Base-by-base conservation (phyloP, 305 asterid species). In the Galium porrigens region DNA sequence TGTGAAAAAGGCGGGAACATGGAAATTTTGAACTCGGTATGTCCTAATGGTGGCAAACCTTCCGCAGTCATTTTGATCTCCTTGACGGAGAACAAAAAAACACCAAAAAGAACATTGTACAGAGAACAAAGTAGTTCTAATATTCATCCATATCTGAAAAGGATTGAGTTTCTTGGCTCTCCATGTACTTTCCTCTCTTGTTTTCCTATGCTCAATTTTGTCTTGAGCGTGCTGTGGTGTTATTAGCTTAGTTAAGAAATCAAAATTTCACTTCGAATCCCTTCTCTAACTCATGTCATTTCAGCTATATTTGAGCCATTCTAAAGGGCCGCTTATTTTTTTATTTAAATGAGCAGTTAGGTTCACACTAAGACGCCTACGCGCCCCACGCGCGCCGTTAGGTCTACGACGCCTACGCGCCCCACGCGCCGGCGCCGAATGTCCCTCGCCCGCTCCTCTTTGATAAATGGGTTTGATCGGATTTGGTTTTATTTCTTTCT, bases 101-200 rank as follows among this genome's bases (percentile, higher is more conserved):
- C 51, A 44, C 4, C 48, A 39, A 41, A 41, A 41, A 34, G 1
- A 44, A 44, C 52, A 46, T 4, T 46, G 52, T 46, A 46, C 52
- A 46, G 52, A 46, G 52, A 46, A 46, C 52, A 46, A 46, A 46
- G 52, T 46, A 46, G 52, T 46, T 46, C 20, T 46, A 3, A 14
- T 46, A 46, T 10, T 11, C 15, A 42, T 42, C 4, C 17, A 2
- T 42, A 12, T 46, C 15, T 46, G 20, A 46, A 46, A 15, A 14
- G 52, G 52, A 46, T 46, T 46, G 52, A 46, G 52, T 46, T 46
- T 46, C 20, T 46, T 14, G 52, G 52, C 52, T 46, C 52, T 46
- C 52, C 52, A 46, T 46, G 52, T 46, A 46, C 52, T 5, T 46
- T 46, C 52, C 52, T 46, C 52, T 14, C 11, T 46, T 46, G 52